Percentiles rank a stretch among this genome's conserved stretches.
Conservation (phyloP, 1,139 yeast genomes). For the Saccharomyces hybrid region DNA sequence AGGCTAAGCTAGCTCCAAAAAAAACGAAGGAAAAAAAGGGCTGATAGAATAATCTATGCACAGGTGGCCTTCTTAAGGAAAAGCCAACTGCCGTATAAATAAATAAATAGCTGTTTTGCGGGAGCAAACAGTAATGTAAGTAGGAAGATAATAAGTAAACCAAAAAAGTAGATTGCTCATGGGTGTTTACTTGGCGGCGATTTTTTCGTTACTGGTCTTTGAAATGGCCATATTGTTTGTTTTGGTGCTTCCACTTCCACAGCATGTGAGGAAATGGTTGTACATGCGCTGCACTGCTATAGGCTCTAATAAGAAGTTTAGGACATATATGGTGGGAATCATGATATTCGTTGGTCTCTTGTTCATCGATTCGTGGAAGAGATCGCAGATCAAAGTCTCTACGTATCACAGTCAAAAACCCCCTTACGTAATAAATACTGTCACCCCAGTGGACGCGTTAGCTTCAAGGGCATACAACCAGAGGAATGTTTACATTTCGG, state of each 20-base stretch:
- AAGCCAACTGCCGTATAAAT: neutral
- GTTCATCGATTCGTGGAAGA: conserved; percentile 52
- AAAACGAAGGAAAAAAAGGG: neutral
- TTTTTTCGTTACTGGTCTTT: conserved; percentile 36
- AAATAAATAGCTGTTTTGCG: neutral
- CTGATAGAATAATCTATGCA: neutral
- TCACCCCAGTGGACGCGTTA: conserved; percentile 14
- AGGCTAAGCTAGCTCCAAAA: neutral
- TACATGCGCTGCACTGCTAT: conserved; percentile 36
- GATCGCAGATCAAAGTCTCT: conserved; percentile 35
- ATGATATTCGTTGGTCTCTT: conserved; percentile 44
- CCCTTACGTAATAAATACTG: conserved; percentile 5
- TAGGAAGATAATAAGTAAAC: neutral
- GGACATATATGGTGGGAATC: conserved; percentile 43
- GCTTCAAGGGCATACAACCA: conserved; percentile 54
- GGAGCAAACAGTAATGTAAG: neutral
- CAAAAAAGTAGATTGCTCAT: conserved; percentile 12
- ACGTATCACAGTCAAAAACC: conserved; percentile 14
- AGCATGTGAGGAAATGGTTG: conserved; percentile 40
- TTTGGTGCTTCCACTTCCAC: conserved; percentile 58
- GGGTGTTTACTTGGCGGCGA: conserved; percentile 33
- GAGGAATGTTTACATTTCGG: conserved; percentile 63
- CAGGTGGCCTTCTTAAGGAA: neutral
- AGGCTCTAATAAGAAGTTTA: conserved; percentile 38
- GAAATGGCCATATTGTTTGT: conserved; percentile 50